phyloP scores from a whole-genome alignment of 257 asterid species.

The Przewalskia tangutica region DNA sequence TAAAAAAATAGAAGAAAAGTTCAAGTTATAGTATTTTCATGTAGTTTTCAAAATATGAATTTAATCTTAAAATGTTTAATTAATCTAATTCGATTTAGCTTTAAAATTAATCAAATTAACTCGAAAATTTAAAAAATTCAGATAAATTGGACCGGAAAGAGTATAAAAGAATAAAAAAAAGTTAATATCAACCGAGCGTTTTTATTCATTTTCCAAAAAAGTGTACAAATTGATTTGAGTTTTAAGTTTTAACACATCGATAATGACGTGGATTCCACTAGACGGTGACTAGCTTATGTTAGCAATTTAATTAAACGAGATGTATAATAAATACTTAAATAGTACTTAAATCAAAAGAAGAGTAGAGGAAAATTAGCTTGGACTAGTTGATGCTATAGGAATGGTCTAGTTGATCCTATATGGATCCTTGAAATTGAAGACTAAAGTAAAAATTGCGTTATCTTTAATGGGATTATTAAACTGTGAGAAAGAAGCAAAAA shows the following conservation, averaged over 20 bases:
- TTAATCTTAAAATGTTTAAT: too few relatives aligned
- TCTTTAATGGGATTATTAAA: neutral
- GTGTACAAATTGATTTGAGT: neutral
- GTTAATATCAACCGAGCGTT: too few relatives aligned
- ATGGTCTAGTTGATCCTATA: neutral
- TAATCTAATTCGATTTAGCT: too few relatives aligned
- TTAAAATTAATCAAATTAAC: too few relatives aligned
- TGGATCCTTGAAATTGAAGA: neutral
- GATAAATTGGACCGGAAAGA: too few relatives aligned
- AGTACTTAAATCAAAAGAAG: neutral
- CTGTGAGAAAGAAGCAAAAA: neutral
- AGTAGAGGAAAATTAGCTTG: neutral
- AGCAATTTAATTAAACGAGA: neutral
- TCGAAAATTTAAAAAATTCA: too few relatives aligned
- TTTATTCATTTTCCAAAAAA: too few relatives aligned
- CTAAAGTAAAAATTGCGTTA: neutral
- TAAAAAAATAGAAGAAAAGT: too few relatives aligned
- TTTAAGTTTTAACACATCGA: neutral
- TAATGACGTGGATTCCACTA: neutral
- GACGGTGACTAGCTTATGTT: neutral
- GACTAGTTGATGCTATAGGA: too few relatives aligned
- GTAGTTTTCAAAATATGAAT: too few relatives aligned
- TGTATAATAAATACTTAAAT: neutral
- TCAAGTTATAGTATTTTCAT: too few relatives aligned
- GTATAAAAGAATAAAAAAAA: too few relatives aligned